A percentile compares a stretch with the other conserved stretches of the same genome.
Evolutionary conservation across 345 rosid genomes (phyloP).

Genomic region (Turnera subulata): DNA sequence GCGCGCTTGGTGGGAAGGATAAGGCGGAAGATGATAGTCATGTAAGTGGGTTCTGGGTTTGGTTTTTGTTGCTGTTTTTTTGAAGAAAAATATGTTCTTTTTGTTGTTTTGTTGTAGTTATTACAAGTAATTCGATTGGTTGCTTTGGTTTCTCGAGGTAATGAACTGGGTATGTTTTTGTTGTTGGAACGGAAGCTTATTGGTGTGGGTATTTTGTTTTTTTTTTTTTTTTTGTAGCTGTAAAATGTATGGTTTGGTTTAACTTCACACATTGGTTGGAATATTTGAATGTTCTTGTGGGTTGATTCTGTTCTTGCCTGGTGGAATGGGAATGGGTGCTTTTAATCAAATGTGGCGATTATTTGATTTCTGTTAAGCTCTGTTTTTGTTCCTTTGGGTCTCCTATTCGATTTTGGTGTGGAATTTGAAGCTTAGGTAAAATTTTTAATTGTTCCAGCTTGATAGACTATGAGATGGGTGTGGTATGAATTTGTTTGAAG

Average conservation of each 20-base stretch:
- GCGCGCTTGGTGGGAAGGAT: conserved; percentile 66
- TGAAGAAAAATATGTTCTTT: neutral
- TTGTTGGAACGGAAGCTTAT: too few species aligned
- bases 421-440: neutral
- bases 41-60: conserved; percentile 21
- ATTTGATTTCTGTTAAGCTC: too few species aligned
- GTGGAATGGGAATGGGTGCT: too few species aligned
- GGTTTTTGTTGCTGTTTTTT: neutral
- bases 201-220: neutral
- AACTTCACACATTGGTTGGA: too few species aligned
- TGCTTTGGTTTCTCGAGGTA: neutral
- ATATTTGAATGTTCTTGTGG: too few species aligned
- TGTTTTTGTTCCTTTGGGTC: neutral
- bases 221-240: too few species aligned
- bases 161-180: too few species aligned
- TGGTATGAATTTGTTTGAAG: too few species aligned
- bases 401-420: neutral
- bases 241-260: too few species aligned
- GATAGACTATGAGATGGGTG: neutral
- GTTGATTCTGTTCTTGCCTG: too few species aligned
- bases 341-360: too few species aligned
- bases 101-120: neutral
- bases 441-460: neutral
- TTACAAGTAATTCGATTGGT: neutral
- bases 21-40: conserved; percentile 41